A percentile compares a stretch with the other conserved stretches of the same genome.
Conservation (phyloP, 169 alveolate species). For the Amoebophrya sp. region DNA sequence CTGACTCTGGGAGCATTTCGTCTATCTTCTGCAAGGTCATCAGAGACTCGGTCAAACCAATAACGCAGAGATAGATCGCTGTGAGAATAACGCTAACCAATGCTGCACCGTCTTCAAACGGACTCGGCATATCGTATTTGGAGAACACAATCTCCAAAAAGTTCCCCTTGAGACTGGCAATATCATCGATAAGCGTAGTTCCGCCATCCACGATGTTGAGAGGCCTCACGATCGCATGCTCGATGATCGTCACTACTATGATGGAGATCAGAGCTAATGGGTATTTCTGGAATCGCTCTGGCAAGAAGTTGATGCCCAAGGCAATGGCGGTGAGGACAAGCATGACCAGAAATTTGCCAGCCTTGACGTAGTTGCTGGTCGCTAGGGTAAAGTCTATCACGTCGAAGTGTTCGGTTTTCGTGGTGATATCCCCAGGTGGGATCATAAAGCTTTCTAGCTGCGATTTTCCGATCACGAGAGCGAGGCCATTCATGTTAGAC, state of each 20-base stretch:
- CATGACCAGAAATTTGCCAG: neutral
- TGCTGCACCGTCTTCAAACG: neutral
- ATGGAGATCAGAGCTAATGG: neutral
- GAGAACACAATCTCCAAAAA: neutral
- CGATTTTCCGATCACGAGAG: conserved; percentile 19
- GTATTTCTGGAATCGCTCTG: neutral
- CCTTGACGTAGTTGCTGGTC: neutral
- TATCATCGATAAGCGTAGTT: neutral
- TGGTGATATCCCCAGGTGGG: neutral
- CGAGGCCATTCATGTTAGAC: conserved; percentile 33
- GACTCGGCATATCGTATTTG: neutral
- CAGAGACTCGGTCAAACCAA: conserved; percentile 30
- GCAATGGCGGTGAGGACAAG: neutral
- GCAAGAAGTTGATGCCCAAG: neutral
- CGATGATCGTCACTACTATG: neutral
- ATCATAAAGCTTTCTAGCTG: conserved; percentile 29
- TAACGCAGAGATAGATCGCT: neutral
- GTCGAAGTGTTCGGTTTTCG: neutral
- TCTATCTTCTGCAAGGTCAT: conserved; percentile 30
- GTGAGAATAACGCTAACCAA: neutral
- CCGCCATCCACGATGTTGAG: neutral
- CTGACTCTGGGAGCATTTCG: conserved; percentile 25
- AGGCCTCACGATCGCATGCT: neutral
- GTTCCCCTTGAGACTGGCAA: neutral
- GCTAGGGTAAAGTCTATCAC: neutral